Evolutionary conservation across 805 yeast genomes (phyloP).

Genomic region (Citeromyces matritensis): DNA sequence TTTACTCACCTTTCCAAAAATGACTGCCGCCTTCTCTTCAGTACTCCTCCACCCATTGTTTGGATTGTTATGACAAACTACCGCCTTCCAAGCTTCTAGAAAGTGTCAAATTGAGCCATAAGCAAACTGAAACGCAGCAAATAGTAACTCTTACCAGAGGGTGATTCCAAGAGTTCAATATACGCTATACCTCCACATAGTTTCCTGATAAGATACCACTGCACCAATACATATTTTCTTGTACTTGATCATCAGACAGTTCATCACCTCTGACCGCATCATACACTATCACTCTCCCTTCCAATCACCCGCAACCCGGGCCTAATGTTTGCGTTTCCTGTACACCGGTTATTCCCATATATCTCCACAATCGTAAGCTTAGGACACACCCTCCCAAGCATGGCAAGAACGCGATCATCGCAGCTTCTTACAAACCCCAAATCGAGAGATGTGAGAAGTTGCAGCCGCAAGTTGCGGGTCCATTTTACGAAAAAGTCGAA

Average conservation of each 20-base stretch:
- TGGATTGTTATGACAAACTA: too few relatives aligned
- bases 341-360: slow-evolving; percentile 63
- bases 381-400: slow-evolving; percentile 43
- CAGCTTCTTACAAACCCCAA: slow-evolving; percentile 68
- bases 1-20: too few relatives aligned
- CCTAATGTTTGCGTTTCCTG: slow-evolving; percentile 34
- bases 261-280: too few relatives aligned
- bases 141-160: background rate
- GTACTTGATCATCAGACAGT: too few relatives aligned
- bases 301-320: slow-evolving; percentile 54
- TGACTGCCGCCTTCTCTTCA: too few relatives aligned
- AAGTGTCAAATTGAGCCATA: too few relatives aligned
- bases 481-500: slow-evolving; percentile 29
- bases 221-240: too few relatives aligned
- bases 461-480: slow-evolving; percentile 27
- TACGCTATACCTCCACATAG: background rate
- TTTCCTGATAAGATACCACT: background rate
- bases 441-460: slow-evolving; percentile 55
- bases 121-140: too few relatives aligned
- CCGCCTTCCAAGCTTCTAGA: too few relatives aligned
- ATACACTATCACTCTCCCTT: slow-evolving; percentile 51
- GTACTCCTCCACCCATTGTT: too few relatives aligned
- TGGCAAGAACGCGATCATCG: slow-evolving; percentile 52
- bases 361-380: slow-evolving; percentile 58
- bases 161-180: background rate